Conservation (phyloP, 306 rosid species). For the Lathyrus oleraceus region DNA sequence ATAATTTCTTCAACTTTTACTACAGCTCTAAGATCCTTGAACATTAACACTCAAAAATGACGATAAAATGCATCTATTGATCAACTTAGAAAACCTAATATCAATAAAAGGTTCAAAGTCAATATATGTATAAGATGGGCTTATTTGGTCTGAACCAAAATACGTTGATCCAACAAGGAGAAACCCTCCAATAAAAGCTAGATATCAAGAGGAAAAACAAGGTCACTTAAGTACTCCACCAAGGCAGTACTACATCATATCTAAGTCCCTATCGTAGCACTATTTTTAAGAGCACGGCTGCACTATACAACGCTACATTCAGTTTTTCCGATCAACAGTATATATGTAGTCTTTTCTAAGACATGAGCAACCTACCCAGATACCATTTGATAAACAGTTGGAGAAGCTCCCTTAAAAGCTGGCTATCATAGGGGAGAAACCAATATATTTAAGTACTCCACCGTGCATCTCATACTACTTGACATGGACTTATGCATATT, state of each 20-base stretch:
- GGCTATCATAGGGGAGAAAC: background rate
- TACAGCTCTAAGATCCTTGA: background rate
- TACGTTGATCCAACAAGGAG: background rate
- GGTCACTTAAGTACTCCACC: background rate
- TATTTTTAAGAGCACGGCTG: background rate
- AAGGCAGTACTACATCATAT: background rate
- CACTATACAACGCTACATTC: background rate
- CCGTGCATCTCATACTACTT: background rate
- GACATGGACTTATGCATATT: background rate
- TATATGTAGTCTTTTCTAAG: background rate
- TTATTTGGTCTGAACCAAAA: background rate
- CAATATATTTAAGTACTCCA: background rate
- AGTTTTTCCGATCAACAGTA: background rate
- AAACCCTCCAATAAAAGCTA: background rate
- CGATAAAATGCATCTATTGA: background rate
- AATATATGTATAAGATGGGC: background rate
- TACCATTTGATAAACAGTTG: background rate
- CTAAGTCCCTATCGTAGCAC: background rate
- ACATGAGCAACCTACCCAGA: background rate
- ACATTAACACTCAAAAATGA: background rate
- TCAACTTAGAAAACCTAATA: background rate
- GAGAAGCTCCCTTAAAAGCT: background rate
- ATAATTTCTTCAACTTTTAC: constrained; percentile 2
- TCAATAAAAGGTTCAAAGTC: background rate
- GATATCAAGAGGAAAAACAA: background rate